These are phyloP conservation scores for Inonotus obliquus DNA, from an alignment of 1,284 basidiomycete genomes.

Conservation along the genomic window DNA sequence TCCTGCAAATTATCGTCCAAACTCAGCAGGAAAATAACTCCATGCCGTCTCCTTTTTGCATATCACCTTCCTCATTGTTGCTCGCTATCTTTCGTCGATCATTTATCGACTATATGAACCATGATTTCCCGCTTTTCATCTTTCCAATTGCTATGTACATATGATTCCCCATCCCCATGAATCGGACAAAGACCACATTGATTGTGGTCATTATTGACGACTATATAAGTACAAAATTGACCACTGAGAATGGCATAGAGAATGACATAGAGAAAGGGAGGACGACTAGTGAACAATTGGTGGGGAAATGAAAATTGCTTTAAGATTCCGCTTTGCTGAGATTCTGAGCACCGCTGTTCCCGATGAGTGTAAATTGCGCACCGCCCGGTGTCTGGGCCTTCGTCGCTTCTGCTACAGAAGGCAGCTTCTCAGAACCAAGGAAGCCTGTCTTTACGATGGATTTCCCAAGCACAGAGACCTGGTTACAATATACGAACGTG, in stretches of 20 bases:
- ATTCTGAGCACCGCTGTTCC: slow-evolving; percentile 20
- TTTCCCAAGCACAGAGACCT: slow-evolving; percentile 22
- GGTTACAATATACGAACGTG: not conserved
- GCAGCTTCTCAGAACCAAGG: slow-evolving; percentile 22
- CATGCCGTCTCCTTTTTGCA: too few relatives aligned
- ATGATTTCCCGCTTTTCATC: not conserved
- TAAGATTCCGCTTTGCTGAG: slow-evolving; percentile 12
- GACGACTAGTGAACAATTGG: too few relatives aligned
- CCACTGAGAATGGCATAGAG: too few relatives aligned
- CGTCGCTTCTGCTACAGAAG: slow-evolving; percentile 18
- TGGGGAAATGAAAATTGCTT: not conserved
- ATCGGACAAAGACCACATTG: not conserved
- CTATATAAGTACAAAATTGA: too few relatives aligned
- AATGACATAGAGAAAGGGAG: too few relatives aligned
- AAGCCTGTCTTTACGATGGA: slow-evolving; percentile 21
- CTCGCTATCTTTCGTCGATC: not conserved
- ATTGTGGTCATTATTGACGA: not conserved
- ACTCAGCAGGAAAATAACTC: not conserved
- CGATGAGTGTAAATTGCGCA: slow-evolving; percentile 23
- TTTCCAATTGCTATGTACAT: not conserved
- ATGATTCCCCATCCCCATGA: not conserved
- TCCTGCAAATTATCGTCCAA: not conserved
- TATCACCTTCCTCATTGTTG: too few relatives aligned
- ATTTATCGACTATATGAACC: too few relatives aligned
- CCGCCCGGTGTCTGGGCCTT: slow-evolving; percentile 14